Base-by-base conservation (phyloP, 495 filamentous ascomycete genomes). In the Xylaria sp. region DNA sequence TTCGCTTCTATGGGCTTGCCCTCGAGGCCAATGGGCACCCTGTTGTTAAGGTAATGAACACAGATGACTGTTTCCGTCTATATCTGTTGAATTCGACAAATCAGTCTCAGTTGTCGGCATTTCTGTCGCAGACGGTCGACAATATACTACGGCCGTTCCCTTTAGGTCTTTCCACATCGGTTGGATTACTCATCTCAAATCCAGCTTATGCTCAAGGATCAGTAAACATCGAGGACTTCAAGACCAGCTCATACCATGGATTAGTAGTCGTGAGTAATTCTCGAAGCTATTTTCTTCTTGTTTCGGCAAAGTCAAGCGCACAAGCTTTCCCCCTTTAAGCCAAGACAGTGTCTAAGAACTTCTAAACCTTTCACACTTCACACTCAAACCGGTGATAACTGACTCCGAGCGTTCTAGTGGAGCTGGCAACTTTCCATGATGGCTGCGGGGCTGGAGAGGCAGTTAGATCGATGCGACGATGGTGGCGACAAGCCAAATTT, bases 391-490 rank as follows among this genome's bases (percentile, higher is more conserved):
- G n/a, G n/a, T n/a, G n/a, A n/a, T n/a, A n/a, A n/a, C n/a, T n/a
- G n/a, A n/a, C n/a, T n/a, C n/a, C n/a, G n/a, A n/a, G n/a, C n/a
- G n/a, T n/a, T n/a, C n/a, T n/a, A n/a, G n/a, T 91, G 90, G 89
- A 82, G 83, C 66, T 92, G 89, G 88, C 89, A 85, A 46, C 79
- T 90, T 33, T 87, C 88, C 5, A 90, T 91, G 88, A 90, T 90
- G 86, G 89, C 85, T 0, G 81, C 80, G 29, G 90, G 90, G 0
- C 75, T 92, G 12, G 82, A 85, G 67, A 74, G 75, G 31, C 84
- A 85, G 67, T 77, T 84, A 44, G 86, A 67, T 5, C 81, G 86
- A 50, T 89, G 87, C 74, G 74, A 80, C 5, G 33, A 55, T 19
- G 19, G 24, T 33, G 17, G 41, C 21, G 73, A 77, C 26, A 53